Conservation (phyloP, 257 asterid genomes). For the Salvia hispanica region DNA sequence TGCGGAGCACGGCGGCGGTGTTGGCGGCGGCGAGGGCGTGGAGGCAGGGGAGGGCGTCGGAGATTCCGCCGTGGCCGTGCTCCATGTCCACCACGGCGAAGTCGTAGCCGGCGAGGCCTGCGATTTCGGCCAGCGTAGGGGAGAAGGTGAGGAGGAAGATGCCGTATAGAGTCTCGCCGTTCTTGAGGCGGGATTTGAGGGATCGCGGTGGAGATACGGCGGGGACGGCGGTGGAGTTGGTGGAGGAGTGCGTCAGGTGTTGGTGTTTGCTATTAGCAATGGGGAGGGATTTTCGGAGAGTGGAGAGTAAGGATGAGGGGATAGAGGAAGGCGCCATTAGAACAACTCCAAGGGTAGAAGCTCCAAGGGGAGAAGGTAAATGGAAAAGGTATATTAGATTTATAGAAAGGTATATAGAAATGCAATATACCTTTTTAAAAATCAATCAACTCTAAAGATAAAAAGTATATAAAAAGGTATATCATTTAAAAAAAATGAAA, state of each 20-base stretch:
- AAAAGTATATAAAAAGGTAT: no score
- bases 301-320: slow-evolving; percentile 38
- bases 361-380: no score
- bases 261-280: slow-evolving; percentile 29
- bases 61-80: slow-evolving; percentile 82
- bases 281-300: slow-evolving; percentile 38
- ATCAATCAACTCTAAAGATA: no score
- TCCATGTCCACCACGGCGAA: slow-evolving; percentile 88
- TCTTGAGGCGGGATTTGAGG: slow-evolving; percentile 63
- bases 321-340: slow-evolving; percentile 43
- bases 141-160: slow-evolving; percentile 78
- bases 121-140: slow-evolving; percentile 77
- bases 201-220: slow-evolving; percentile 32
- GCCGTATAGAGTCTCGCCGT: slow-evolving; percentile 76
- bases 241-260: slow-evolving; percentile 14
- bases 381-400: no score
- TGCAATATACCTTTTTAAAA: no score
- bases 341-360: no score
- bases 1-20: slow-evolving; percentile 73
- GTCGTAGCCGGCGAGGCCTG: slow-evolving; percentile 77
- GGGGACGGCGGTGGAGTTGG: slow-evolving; percentile 28
- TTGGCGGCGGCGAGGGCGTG: slow-evolving; percentile 67
- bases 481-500: no score
- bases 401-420: no score
- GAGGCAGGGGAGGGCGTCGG: slow-evolving; percentile 73